Evolutionary conservation across 2,329 filamentous ascomycete species (phyloP).

Genomic region (Curvularia lunata): DNA sequence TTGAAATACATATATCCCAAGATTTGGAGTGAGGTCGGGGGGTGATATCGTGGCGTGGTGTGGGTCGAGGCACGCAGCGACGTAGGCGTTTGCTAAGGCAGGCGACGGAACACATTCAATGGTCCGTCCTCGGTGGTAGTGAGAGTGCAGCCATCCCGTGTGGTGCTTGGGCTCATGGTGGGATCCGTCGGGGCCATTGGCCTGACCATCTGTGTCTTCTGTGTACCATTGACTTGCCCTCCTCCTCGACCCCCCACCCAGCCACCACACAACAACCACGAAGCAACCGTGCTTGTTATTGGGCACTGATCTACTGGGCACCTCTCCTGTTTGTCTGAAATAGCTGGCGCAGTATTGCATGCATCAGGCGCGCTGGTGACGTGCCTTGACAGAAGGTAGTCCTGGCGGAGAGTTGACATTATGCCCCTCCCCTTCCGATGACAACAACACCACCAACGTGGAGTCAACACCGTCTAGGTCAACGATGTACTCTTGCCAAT

Average conservation of each 20-base stretch:
- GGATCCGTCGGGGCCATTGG: slow-evolving; percentile 1
- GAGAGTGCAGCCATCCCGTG: background rate
- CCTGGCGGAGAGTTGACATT: slow-evolving; percentile 7
- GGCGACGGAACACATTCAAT: background rate
- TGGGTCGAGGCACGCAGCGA: background rate
- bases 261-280: background rate
- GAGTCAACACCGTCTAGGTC: background rate
- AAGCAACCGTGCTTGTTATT: background rate
- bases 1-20: slow-evolving; percentile 2
- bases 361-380: slow-evolving; percentile 4
- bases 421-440: slow-evolving; percentile 4
- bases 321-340: background rate
- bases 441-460: slow-evolving; percentile 10
- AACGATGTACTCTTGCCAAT: background rate
- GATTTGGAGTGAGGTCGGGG: background rate
- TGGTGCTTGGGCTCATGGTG: background rate
- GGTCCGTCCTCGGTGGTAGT: background rate
- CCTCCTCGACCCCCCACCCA: background rate
- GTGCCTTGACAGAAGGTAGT: slow-evolving; percentile 4
- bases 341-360: slow-evolving; percentile 8
- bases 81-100: slow-evolving; percentile 7
- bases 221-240: background rate
- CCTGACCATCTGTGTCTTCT: slow-evolving; percentile 1
- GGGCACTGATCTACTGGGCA: background rate
- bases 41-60: background rate